Base-by-base conservation (phyloP, 1,139 yeast species). In the Sugiyamaella neomexicana region DNA sequence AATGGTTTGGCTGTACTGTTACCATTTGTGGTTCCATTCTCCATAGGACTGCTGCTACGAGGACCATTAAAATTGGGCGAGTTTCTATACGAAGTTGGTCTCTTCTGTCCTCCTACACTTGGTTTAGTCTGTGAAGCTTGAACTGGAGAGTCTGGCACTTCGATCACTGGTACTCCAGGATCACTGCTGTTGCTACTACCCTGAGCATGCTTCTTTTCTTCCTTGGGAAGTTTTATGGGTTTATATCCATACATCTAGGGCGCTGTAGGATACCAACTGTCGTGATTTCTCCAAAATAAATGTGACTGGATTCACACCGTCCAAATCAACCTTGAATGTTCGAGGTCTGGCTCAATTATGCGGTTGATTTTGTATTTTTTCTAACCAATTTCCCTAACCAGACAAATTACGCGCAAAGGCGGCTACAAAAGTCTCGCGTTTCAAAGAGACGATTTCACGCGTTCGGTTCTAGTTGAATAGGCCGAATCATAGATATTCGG, bases 131-230 rank as follows among this genome's bases (percentile, higher is more conserved):
- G 45, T n/a, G 36, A n/a, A 12, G 32, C n/a, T 38, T 3, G 12
- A 10, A 47, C 46, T 12, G 62, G 60, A 7, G 60, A 53, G 40
- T 50, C 62, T 10, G 62, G 61, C 7, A 60, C 62, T 36, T 60
- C 60, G 12, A 57, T 34, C 17, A 57, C 56, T 6, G 58, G 59
- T 17, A 23, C 1, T 9, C 15, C 27, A 3, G n/a, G 10, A 13
- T 23, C 36, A 36, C 23, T 40, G 13, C 45, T 5, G 23, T 25
- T 40, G 13, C 45, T 3, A 9, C 16, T 46, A 6, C 6, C 15
- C 6, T 17, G 15, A 16, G 23, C 12, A 47, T n/a, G 29, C 7
- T 13, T 23, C 13, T 16, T 29, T 17, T 8, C 47, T 17, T 44
- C 34, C 39, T 44, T 40, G 15, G 44, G 31, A 16, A 16, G 39